Conservation (phyloP, 805 yeast species). For the Hanseniaspora clermontiae region DNA sequence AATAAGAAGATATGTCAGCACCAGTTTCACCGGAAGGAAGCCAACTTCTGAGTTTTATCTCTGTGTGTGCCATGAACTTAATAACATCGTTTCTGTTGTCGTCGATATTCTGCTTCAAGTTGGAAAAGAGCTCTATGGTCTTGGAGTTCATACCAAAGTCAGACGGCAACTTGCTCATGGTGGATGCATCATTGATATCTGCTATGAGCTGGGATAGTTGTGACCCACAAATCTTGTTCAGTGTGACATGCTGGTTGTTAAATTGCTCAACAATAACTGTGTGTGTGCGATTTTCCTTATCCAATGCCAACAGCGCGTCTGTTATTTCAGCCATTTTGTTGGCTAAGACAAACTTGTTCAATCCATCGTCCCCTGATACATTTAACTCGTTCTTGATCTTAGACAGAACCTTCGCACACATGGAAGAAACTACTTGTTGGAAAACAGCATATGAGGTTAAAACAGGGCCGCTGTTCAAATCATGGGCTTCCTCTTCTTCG, state of each 20-base stretch:
- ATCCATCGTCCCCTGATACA: not conserved
- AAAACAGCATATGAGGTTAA: constrained; percentile 10
- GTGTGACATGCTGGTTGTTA: not conserved
- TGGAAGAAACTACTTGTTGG: constrained; percentile 3
- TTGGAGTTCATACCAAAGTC: constrained; percentile 63
- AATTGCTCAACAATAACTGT: constrained; percentile 8
- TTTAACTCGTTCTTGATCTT: constrained; percentile 3
- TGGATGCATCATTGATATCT: constrained; percentile 18
- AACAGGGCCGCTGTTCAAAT: not conserved
- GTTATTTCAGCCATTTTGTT: not conserved
- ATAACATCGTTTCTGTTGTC: constrained; percentile 45
- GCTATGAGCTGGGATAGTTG: constrained; percentile 27
- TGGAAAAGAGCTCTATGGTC: constrained; percentile 59
- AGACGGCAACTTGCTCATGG: constrained; percentile 33
- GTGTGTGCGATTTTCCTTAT: constrained; percentile 2
- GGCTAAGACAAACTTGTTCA: constrained; percentile 1
- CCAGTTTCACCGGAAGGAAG: constrained; percentile 44
- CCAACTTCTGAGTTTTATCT: constrained; percentile 55
- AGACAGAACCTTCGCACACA: constrained; percentile 9
- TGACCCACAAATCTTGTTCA: not conserved
- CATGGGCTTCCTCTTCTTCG: not conserved
- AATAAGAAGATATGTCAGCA: constrained; percentile 40
- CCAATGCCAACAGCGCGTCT: not conserved
- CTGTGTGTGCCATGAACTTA: constrained; percentile 33
- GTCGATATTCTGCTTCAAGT: constrained; percentile 45